Conservation (phyloP, 148 eudicot genomes). For the Diospyros lotus region DNA sequence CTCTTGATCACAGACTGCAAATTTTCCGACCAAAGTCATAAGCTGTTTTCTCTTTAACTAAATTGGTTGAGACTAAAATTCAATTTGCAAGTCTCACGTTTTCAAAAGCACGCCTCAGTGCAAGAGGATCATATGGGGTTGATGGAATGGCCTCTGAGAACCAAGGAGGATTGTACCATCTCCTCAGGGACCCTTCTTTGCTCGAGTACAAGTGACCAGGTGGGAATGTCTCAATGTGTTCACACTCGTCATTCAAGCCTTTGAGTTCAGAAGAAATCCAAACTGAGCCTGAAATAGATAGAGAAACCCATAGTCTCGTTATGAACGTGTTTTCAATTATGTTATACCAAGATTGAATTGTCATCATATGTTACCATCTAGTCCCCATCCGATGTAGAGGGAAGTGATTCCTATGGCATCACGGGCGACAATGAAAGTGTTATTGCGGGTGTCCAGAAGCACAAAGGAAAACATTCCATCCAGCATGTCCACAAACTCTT, state of each 20-base stretch:
- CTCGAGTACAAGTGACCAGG: constrained; percentile 91
- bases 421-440: constrained; percentile 80
- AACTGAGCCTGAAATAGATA: constrained; percentile 53
- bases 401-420: constrained; percentile 91
- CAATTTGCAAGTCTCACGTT: constrained; percentile 30
- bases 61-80: no score
- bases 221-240: constrained; percentile 78
- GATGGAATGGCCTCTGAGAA: constrained; percentile 76
- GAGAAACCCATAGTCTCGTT: neutral
- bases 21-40: neutral
- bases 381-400: constrained; percentile 94
- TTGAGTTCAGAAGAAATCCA: constrained; percentile 93
- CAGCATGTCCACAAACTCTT: constrained; percentile 79
- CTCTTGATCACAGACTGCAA: constrained; percentile 80
- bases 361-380: constrained; percentile 51
- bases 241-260: constrained; percentile 82
- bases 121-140: constrained; percentile 77
- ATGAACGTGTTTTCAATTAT: no score
- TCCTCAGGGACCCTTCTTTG: constrained; percentile 51
- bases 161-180: constrained; percentile 96
- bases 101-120: constrained; percentile 77
- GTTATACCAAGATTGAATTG: no score
- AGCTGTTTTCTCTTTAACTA: neutral
- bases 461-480: constrained; percentile 95
- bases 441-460: constrained; percentile 74